Base-by-base conservation (phyloP, 1,284 basidiomycete species). In the Cryptococcus deneoformans region DNA sequence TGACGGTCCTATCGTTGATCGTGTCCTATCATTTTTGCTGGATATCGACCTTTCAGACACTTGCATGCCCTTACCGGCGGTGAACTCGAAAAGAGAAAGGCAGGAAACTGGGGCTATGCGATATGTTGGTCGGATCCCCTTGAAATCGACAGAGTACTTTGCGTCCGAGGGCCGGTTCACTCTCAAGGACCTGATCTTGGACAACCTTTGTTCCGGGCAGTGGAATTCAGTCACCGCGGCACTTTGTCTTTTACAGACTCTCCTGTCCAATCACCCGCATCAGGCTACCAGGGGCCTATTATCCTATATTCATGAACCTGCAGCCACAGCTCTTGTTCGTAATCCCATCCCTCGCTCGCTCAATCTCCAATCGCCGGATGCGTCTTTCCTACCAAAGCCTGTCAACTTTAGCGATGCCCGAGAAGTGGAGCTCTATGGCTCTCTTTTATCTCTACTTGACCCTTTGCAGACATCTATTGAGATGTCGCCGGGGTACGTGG, bases 141-240 rank as follows among this genome's bases (percentile, higher is more conserved):
- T 83, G 53, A 20, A 20, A 20, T 82, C 82, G 51, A 85, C 87
- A 0, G 86, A 86, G 63, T 95, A 95, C 76, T 89, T 90, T 72
- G 90, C 87, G 3, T 86, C 89, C 0, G 84, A 88, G 75, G 89
- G 87, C 11, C 85, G 92, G 14, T 96, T 92, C 78, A 94, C 90
- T 2, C 80, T 96, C 20, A 92, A 91, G 69, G 92, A 96, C 68
- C 82, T 96, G 34, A 78, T 96, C 5, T 70, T 90, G 48, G 84
- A 89, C 50, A 92, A 91, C 68, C 77, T 95, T 29, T 81, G 83
- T 11, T 91, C 89, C 2, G 77, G 78, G 46, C 84, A 83, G 8
- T 82, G 85, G 54, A 75, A 85, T 0, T 84, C 90, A 0, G 81
- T 82, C 0, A 86, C 87, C 0, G 85, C 90, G 6, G 88, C 90